Conservation (phyloP, 2,329 filamentous ascomycete species). For the Colletotrichum sp. region DNA sequence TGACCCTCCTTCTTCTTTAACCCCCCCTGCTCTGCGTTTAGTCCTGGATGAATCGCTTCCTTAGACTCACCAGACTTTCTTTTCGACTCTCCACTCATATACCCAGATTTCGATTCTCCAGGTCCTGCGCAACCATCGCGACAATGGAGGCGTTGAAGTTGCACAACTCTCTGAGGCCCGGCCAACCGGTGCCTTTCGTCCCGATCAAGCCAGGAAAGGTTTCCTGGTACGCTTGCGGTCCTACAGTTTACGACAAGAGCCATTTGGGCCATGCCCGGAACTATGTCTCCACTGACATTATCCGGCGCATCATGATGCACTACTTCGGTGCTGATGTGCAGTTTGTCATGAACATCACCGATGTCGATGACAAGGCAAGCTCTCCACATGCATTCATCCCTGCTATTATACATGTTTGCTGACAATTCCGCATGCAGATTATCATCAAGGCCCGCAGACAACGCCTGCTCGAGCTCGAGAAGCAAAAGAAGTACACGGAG, state of each 20-base stretch:
- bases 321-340: constrained; percentile 84
- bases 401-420: neutral
- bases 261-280: constrained; percentile 87
- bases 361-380: constrained; percentile 75
- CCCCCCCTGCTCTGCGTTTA: neutral
- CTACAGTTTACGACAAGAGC: constrained; percentile 83
- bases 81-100: constrained; percentile 31
- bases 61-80: constrained; percentile 29
- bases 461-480: constrained; percentile 78
- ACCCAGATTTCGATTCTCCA: constrained; percentile 28
- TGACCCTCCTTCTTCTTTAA: neutral
- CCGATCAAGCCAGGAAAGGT: constrained; percentile 75
- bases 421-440: constrained; percentile 42
- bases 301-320: constrained; percentile 80
- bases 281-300: constrained; percentile 90
- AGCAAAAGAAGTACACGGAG: constrained; percentile 67
- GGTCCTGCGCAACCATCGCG: constrained; percentile 39
- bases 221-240: constrained; percentile 89
- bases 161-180: constrained; percentile 79
- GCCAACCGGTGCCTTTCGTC: constrained; percentile 75
- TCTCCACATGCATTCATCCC: accelerated
- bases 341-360: constrained; percentile 94
- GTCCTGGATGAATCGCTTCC: constrained; percentile 37
- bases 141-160: constrained; percentile 69
- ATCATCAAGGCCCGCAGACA: constrained; percentile 74